Base-by-base conservation (phyloP, 768 basidiomycete genomes). In the Cystofilobasidium ferigula region DNA sequence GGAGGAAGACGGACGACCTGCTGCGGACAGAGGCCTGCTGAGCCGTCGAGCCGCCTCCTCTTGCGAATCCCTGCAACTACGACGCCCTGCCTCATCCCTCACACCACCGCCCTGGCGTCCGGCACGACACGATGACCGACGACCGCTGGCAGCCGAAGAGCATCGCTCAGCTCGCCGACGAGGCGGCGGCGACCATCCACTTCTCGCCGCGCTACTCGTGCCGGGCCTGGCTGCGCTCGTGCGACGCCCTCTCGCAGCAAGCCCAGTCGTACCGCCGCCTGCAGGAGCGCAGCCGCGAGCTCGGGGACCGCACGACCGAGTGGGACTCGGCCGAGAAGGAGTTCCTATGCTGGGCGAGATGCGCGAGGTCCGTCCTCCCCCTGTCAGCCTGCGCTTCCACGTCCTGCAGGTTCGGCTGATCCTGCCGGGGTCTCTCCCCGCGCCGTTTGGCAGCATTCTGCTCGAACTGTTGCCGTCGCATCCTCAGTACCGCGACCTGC, bases 401-500 rank as follows among this genome's bases (percentile, higher is more conserved):
- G 20, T 13, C 18, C 18, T 16, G 12, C 16, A n/a, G 18, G n/a
- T 12, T 24, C 43, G 48, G 34, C 34, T 32, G 36, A 30, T 36
- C 32, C 28, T 16, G 26, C 32, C 53, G 6, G 54, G 22, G 7
- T 26, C 18, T 26, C 14, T 13, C 24, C 20, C 26, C 2, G 54
- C 26, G 9, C 18, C 13, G 24, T 13, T 9, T 28, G 9, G 1
- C 48, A 66, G 65, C 35, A 67, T 67, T 24, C 56, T 67, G 24
- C 53, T 67, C 32, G 65, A 67, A 34, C 51, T 61, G 24, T 26
- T 67, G 16, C 65, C 65, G 16, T 34, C 59, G 0, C 65, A 67
- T 53, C 65, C 65, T 7, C 58, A 60, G 20, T 57, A 53, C n/a
- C 28, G 56, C 24, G 65, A 67, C 38, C 35, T 67, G 6, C 20